A percentile compares a stretch with the other conserved stretches of the same genome.
phyloP scores from a whole-genome alignment of 768 basidiomycete genomes.

The Naganishia vaughanmartiniae region DNA sequence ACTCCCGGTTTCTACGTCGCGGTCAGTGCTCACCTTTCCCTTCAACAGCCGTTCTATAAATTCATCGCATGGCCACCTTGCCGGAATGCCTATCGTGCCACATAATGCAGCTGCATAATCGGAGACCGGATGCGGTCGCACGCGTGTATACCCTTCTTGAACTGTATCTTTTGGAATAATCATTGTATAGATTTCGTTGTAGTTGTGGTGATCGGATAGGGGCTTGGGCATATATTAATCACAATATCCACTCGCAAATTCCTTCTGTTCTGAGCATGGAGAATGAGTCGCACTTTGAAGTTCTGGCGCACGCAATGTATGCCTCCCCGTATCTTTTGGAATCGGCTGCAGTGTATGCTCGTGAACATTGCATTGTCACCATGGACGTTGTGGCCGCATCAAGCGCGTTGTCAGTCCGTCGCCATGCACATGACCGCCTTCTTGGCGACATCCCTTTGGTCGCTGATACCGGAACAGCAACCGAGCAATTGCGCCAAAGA shows the following conservation, averaged over 20 bases:
- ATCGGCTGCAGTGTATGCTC: too few relatives aligned
- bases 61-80: conserved; percentile 43
- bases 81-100: conserved; percentile 24
- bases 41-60: conserved; percentile 45
- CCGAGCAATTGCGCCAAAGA: too few relatives aligned
- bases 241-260: background rate
- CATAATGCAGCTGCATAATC: conserved; percentile 13
- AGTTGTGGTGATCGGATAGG: background rate
- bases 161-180: background rate
- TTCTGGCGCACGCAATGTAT: too few relatives aligned
- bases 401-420: too few relatives aligned
- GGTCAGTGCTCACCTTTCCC: background rate
- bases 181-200: conserved; percentile 2
- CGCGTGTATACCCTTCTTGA: background rate
- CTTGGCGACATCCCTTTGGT: too few relatives aligned
- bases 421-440: too few relatives aligned
- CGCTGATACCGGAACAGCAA: too few relatives aligned
- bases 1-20: background rate
- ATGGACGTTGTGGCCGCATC: too few relatives aligned
- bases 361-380: too few relatives aligned
- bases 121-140: background rate
- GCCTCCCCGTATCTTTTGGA: too few relatives aligned
- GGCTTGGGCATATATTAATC: background rate
- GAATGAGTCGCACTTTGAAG: too few relatives aligned
- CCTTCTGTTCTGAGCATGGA: too few relatives aligned